Conservation (phyloP, 345 rosid genomes). For the Eucalyptus pumila region DNA sequence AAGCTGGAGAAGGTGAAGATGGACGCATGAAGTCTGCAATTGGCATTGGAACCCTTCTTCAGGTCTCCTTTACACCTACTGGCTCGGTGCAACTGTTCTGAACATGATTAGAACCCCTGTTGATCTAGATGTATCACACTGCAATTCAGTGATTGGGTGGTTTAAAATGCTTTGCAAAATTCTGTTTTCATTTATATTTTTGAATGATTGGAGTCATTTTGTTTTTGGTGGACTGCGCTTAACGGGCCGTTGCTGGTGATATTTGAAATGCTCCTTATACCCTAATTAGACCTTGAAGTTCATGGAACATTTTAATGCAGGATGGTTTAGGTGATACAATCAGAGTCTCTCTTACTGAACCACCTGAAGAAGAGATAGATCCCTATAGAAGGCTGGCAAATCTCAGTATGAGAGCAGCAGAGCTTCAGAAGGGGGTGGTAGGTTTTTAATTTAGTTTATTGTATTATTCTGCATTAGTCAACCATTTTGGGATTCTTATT, state of each 20-base stretch:
- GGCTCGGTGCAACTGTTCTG: neutral
- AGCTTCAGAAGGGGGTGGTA: constrained; percentile 93
- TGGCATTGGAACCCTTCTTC: constrained; percentile 95
- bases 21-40: constrained; percentile 99
- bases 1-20: constrained; percentile 99
- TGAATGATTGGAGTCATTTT: neutral
- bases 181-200: neutral
- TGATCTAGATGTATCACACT: neutral
- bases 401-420: constrained; percentile 79
- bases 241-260: neutral
- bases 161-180: neutral
- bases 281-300: neutral
- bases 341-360: constrained; percentile 90
- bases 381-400: constrained; percentile 88
- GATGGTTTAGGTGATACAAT: constrained; percentile 99
- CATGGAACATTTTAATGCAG: constrained; percentile 17
- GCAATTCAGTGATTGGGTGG: neutral
- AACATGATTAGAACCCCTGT: neutral
- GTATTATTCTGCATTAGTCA: neutral
- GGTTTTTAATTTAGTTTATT: constrained; percentile 2
- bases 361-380: constrained; percentile 96
- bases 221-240: neutral
- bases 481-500: neutral
- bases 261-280: neutral
- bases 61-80: constrained; percentile 23